Percentiles rank a stretch among this genome's conserved stretches.
Conservation (phyloP, 768 basidiomycete genomes). For the Tylopilus rubrobrunneus region DNA sequence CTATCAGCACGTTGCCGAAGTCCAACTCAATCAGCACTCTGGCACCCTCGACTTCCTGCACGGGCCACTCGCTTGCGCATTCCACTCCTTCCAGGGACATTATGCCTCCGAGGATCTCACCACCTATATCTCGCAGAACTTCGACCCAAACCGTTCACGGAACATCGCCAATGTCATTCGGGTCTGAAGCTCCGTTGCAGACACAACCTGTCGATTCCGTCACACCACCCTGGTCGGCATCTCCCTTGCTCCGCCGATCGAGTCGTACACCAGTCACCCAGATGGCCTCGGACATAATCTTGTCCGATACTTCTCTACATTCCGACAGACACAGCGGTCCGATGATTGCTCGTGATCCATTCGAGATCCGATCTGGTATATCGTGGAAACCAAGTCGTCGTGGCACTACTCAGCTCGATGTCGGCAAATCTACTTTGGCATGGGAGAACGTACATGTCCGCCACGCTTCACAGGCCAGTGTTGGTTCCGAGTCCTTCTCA, state of each 20-base stretch:
- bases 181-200: slow-evolving; percentile 8
- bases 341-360: slow-evolving; percentile 8
- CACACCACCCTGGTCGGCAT: slow-evolving; percentile 2
- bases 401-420: slow-evolving; percentile 13
- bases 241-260: slow-evolving; percentile 24
- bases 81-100: slow-evolving; percentile 9
- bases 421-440: not conserved
- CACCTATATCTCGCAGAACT: slow-evolving; percentile 15
- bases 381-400: slow-evolving; percentile 15
- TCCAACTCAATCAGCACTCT: slow-evolving; percentile 28
- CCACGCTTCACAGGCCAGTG: slow-evolving; percentile 4
- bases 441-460: slow-evolving; percentile 11
- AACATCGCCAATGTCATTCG: not conserved
- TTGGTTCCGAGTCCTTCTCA: slow-evolving; percentile 1
- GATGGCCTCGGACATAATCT: slow-evolving; percentile 2
- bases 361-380: slow-evolving; percentile 18
- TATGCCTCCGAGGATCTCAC: slow-evolving; percentile 13
- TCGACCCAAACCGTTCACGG: slow-evolving; percentile 7
- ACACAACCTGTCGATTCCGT: slow-evolving; percentile 7
- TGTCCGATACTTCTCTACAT: not conserved
- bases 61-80: slow-evolving; percentile 20
- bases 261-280: slow-evolving; percentile 14
- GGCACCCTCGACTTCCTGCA: slow-evolving; percentile 13
- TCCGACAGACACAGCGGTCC: slow-evolving; percentile 6
- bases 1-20: slow-evolving; percentile 21